Evolutionary conservation across 2,329 filamentous ascomycete genomes (phyloP).

Genomic region (Sporothrix pallida): DNA sequence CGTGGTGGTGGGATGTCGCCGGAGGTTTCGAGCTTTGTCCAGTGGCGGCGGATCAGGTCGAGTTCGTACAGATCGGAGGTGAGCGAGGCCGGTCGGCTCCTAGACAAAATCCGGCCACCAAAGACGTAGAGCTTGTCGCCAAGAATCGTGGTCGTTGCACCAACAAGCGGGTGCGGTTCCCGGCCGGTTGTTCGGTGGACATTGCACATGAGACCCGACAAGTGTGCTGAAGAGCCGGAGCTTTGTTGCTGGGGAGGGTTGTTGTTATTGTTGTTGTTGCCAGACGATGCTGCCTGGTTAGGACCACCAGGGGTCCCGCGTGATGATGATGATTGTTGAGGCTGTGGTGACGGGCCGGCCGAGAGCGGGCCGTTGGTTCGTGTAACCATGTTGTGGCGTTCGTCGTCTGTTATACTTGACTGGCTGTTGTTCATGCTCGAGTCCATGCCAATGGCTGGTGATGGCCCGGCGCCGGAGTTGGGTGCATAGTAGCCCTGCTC

Average conservation of each 20-base stretch:
- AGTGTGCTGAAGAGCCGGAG: constrained; percentile 60
- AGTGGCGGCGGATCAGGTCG: constrained; percentile 88
- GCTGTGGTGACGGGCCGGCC: constrained; percentile 62
- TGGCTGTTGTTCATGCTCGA: constrained; percentile 54
- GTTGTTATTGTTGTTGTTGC: not conserved
- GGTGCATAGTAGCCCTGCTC: constrained; percentile 42
- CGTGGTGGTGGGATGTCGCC: constrained; percentile 89
- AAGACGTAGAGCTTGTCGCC: constrained; percentile 98
- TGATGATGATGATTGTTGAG: constrained; percentile 42
- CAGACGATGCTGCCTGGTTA: constrained; percentile 44
- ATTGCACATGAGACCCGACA: constrained; percentile 72
- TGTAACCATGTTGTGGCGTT: constrained; percentile 57
- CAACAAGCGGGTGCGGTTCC: constrained; percentile 89
- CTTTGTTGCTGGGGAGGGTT: constrained; percentile 48
- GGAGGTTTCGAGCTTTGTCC: constrained; percentile 83
- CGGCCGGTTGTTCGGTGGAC: constrained; percentile 86
- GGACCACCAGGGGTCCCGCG: constrained; percentile 47
- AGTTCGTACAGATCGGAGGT: constrained; percentile 93
- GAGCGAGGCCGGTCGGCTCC: constrained; percentile 77
- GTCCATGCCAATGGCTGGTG: constrained; percentile 42
- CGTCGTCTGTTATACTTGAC: constrained; percentile 54
- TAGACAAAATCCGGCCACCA: constrained; percentile 84
- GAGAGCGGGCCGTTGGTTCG: constrained; percentile 61
- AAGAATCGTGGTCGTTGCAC: constrained; percentile 91
- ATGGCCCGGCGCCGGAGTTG: not conserved